Percentiles rank a stretch among this genome's conserved stretches.
phyloP scores from a whole-genome alignment of 129 eudicot genomes.

The Saposhnikovia divaricata region DNA sequence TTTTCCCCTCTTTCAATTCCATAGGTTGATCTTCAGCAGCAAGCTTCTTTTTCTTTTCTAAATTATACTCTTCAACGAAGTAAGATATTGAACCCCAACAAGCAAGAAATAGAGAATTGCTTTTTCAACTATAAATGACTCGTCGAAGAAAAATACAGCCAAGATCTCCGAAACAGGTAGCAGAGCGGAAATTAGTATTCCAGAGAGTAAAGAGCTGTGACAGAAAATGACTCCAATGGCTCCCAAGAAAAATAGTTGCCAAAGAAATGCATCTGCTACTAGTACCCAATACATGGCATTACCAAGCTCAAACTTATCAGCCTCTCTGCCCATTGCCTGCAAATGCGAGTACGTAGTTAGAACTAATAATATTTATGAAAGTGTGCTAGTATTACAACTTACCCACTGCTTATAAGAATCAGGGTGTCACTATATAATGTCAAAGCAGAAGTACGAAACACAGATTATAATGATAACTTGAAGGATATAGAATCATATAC shows the following conservation, averaged over 20 bases:
- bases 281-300: constrained; percentile 27
- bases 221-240: constrained; percentile 42
- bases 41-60: constrained; percentile 17
- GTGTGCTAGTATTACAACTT: constrained; percentile 17
- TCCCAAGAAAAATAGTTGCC: constrained; percentile 55
- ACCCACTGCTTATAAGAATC: constrained; percentile 95
- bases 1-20: not conserved
- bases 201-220: constrained; percentile 43
- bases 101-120: constrained; percentile 38
- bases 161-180: constrained; percentile 36
- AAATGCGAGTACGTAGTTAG: not conserved
- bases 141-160: constrained; percentile 40
- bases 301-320: constrained; percentile 33
- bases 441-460: no score
- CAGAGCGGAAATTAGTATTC: constrained; percentile 31
- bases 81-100: constrained; percentile 49
- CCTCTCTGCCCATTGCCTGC: constrained; percentile 38
- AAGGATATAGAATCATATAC: no score
- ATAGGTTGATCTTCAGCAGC: not conserved
- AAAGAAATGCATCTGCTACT: constrained; percentile 24
- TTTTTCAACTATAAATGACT: constrained; percentile 33
- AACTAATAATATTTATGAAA: not conserved
- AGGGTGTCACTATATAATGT: no score
- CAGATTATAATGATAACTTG: no score
- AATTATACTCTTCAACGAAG: constrained; percentile 31